These are phyloP conservation scores for Pseudogymnoascus sp. DNA, from an alignment of 2,329 filamentous ascomycete genomes.

Conservation along the genomic window DNA sequence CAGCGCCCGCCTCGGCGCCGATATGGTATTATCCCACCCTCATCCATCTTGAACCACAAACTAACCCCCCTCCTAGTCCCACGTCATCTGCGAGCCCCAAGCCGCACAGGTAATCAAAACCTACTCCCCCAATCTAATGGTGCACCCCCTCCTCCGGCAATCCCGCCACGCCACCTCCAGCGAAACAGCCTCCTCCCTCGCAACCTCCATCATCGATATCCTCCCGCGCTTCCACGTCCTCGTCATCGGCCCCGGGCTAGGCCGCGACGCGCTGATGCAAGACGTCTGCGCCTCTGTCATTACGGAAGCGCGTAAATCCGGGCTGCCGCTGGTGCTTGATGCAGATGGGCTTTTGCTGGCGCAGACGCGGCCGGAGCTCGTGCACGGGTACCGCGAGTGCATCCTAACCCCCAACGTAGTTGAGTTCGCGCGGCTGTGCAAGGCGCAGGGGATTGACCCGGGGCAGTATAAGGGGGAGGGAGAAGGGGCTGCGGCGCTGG, in stretches of 20 bases:
- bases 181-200: slow-evolving; percentile 53
- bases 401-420: slow-evolving; percentile 93
- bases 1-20: slow-evolving; percentile 79
- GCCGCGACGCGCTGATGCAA: slow-evolving; percentile 84
- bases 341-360: slow-evolving; percentile 81
- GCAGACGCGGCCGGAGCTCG: slow-evolving; percentile 64
- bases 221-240: slow-evolving; percentile 83
- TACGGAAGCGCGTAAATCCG: slow-evolving; percentile 61
- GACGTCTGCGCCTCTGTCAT: slow-evolving; percentile 75
- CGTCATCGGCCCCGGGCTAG: slow-evolving; percentile 86
- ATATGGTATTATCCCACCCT: no score
- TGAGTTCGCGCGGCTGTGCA: slow-evolving; percentile 78
- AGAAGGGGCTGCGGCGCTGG: slow-evolving; percentile 54
- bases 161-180: slow-evolving; percentile 45
- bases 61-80: slow-evolving; percentile 48
- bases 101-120: slow-evolving; percentile 89
- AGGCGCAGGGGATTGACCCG: slow-evolving; percentile 62
- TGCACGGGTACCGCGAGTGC: slow-evolving; percentile 73
- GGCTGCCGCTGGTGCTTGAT: slow-evolving; percentile 79
- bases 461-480: slow-evolving; percentile 30
- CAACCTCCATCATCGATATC: slow-evolving; percentile 66
- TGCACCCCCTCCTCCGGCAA: slow-evolving; percentile 90
- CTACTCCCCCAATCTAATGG: slow-evolving; percentile 97
- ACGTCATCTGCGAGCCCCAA: slow-evolving; percentile 89
- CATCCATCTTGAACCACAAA: no score